A percentile compares a stretch with the other conserved stretches of the same genome.
Conservation (phyloP, 2,329 filamentous ascomycete genomes). For the Paecilomyces sp. region DNA sequence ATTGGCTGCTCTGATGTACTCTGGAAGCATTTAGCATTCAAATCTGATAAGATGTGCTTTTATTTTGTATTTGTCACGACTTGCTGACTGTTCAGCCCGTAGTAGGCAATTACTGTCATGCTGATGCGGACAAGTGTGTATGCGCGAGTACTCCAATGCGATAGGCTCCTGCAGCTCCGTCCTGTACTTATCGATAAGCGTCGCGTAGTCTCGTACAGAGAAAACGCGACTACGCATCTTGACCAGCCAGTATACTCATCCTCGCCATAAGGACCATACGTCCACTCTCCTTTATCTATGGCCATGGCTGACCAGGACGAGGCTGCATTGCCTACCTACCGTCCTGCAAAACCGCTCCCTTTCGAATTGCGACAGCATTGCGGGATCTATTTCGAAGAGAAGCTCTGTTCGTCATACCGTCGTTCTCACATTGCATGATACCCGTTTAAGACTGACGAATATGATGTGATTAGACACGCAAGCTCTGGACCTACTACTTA, state of each 20-base stretch:
- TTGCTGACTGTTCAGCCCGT: not conserved
- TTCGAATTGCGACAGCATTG: constrained; percentile 60
- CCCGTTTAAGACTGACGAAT: not conserved
- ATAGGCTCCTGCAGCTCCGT: not conserved
- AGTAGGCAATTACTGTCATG: not conserved
- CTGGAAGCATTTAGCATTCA: not conserved
- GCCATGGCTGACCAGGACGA: constrained; percentile 14
- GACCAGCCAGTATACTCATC: not conserved
- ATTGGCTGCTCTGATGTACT: not conserved
- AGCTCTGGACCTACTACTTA: constrained; percentile 57
- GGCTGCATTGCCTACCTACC: constrained; percentile 34
- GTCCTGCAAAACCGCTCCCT: constrained; percentile 50
- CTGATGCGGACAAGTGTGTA: not conserved
- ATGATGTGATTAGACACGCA: constrained; percentile 39
- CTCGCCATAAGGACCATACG: not conserved
- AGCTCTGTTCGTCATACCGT: constrained; percentile 49
- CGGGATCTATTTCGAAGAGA: constrained; percentile 68
- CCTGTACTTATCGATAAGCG: not conserved
- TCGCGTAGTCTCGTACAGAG: not conserved
- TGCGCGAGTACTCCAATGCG: too few relatives aligned
- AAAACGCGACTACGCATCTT: not conserved
- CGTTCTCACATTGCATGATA: not conserved
- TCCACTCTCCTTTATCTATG: not conserved
- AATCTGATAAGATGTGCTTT: not conserved
- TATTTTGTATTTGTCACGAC: not conserved